Evolutionary conservation across 2,329 filamentous ascomycete genomes (phyloP), one percentile per base, ranked within the genome.

Genomic region (Aspergillus sp.): DNA sequence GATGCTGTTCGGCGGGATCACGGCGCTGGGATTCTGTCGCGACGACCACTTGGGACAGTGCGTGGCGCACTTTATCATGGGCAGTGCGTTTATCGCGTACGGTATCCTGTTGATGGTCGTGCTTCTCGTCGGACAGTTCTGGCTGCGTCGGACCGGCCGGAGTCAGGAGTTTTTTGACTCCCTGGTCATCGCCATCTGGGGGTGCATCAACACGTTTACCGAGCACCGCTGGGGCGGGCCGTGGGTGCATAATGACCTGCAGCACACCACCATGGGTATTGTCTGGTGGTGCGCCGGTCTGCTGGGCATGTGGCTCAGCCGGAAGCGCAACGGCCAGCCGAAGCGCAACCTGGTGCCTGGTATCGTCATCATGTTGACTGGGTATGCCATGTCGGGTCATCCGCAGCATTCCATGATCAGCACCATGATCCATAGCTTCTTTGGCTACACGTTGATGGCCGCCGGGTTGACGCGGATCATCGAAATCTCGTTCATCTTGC

Each of bases 201-300:
- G 91, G 32, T 94, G 88, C 63, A 84, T 98, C 69, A 98, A 97
- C 68, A 97, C 93, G 6, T 97, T 98, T 58, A 98, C 93, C 12
- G 93, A 97, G 68, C 93, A 98, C 64, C 81, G 86, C 44, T 98
- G 93, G 93, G 93, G 93, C 46, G 76, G 76, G 1, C 78, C 80
- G 0, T 98, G 93, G 93, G 88, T 86, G 44, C 82, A 80, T 68
- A 97, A 96, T 62, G 93, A 98, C 66, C 81, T 95, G 71, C 91
- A 98, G 67, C 93, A 98, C 67, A 98, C 93, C 0, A 88, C 86
- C n/a, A 97, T 98, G 91, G 93, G 93, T n/a, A 81, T 98, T 52
- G 82, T 98, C 44, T 98, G 93, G 93, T 98, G 91, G 91, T 86
- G 83, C 58, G 91, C 93, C 5, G 93, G 93, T 27, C 73, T 98